A percentile compares a stretch with the other conserved stretches of the same genome.
phyloP scores from a whole-genome alignment of 768 basidiomycete species.

The Amanita polypyramis region DNA sequence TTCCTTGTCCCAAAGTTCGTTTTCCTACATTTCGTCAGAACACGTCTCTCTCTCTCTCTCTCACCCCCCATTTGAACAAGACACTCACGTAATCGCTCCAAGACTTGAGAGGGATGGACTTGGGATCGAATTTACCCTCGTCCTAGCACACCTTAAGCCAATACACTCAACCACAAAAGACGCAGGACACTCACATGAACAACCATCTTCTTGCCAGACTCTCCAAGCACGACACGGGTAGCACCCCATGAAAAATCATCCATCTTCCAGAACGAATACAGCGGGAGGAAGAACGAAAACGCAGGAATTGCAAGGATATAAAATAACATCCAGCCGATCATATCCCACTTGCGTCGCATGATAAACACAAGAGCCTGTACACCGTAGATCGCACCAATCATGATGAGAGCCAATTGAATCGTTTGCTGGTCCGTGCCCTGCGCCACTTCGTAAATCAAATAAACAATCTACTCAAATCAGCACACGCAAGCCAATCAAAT shows the following conservation, averaged over 20 bases:
- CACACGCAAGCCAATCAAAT: neutral
- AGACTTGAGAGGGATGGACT: slow-evolving; percentile 86
- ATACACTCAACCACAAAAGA: neutral
- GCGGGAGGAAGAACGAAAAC: slow-evolving; percentile 87
- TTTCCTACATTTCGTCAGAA: slow-evolving; percentile 43
- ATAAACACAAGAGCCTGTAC: slow-evolving; percentile 88
- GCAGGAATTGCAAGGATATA: slow-evolving; percentile 92
- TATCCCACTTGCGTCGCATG: slow-evolving; percentile 92
- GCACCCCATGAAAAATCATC: slow-evolving; percentile 97
- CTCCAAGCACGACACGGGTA: slow-evolving; percentile 87
- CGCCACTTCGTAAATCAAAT: slow-evolving; percentile 75
- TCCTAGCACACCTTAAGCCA: slow-evolving; percentile 40
- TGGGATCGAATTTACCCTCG: slow-evolving; percentile 95
- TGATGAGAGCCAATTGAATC: slow-evolving; percentile 75
- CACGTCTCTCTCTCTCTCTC: neutral
- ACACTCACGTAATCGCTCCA: slow-evolving; percentile 88
- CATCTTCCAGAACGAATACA: slow-evolving; percentile 98
- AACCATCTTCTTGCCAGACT: slow-evolving; percentile 91
- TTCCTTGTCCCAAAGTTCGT: slow-evolving; percentile 96
- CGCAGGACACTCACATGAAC: slow-evolving; percentile 59
- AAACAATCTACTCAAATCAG: slow-evolving; percentile 54
- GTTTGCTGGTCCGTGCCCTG: slow-evolving; percentile 49
- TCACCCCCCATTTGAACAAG: neutral
- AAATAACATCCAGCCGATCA: slow-evolving; percentile 96
- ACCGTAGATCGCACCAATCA: slow-evolving; percentile 94